phyloP scores from a whole-genome alignment of 352 stramenopile species.

The Phytophthora kernoviae region DNA sequence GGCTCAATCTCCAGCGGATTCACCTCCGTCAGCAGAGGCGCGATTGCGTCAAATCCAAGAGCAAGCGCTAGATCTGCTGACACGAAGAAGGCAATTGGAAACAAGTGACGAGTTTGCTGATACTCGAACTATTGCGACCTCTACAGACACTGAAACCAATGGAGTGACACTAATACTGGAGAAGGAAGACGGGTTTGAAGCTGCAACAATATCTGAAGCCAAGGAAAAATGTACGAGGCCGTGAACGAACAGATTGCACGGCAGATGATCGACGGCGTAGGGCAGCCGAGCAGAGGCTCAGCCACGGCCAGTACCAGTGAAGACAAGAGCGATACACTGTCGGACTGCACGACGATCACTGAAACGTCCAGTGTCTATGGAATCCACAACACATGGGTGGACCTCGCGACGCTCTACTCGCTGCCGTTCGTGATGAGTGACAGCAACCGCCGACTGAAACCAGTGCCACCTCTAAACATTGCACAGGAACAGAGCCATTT shows the following conservation, averaged over 20 bases:
- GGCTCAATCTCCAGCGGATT: slow-evolving; percentile 5
- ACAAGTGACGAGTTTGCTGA: slow-evolving; percentile 10
- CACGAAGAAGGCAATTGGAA: slow-evolving; percentile 15
- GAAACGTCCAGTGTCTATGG: slow-evolving; percentile 78
- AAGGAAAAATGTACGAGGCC: slow-evolving; percentile 49
- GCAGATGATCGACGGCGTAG: slow-evolving; percentile 49
- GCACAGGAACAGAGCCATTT: slow-evolving; percentile 67
- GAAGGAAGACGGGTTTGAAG: slow-evolving; percentile 8
- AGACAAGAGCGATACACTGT: slow-evolving; percentile 82
- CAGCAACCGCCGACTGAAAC: slow-evolving; percentile 48
- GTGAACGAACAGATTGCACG: slow-evolving; percentile 73
- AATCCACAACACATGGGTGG: slow-evolving; percentile 82
- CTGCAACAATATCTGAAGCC: slow-evolving; percentile 7
- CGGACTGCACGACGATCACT: slow-evolving; percentile 72
- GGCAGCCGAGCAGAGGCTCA: slow-evolving; percentile 12
- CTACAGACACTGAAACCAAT: slow-evolving; percentile 1
- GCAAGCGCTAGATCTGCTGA: slow-evolving; percentile 43
- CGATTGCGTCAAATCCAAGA: slow-evolving; percentile 39
- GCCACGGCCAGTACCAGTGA: slow-evolving; percentile 32
- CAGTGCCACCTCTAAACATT: slow-evolving; percentile 73
- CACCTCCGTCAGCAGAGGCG: slow-evolving; percentile 8
- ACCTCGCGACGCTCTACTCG: slow-evolving; percentile 76
- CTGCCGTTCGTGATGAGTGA: slow-evolving; percentile 70
- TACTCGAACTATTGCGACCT: not conserved
- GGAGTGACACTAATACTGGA: not conserved